Percentiles rank a stretch among this genome's conserved stretches.
Conservation (phyloP, 495 filamentous ascomycete genomes). For the Podospora conica region DNA sequence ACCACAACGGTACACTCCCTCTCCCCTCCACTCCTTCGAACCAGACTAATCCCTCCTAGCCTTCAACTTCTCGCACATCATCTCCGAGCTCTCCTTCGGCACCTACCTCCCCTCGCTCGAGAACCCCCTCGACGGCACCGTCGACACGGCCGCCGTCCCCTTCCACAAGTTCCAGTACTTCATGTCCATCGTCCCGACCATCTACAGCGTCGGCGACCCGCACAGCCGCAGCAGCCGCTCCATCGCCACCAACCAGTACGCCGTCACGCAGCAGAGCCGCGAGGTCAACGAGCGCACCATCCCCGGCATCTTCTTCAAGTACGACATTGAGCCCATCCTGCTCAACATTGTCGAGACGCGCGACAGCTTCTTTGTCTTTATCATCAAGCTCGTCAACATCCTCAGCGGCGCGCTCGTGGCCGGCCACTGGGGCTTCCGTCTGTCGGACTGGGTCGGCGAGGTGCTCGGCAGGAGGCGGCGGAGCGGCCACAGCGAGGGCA, state of each 20-base stretch:
- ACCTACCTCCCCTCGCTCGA: constrained; percentile 87
- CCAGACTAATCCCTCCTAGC: constrained; percentile 37
- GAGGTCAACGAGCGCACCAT: constrained; percentile 61
- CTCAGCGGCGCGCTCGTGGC: constrained; percentile 55
- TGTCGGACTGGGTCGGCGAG: constrained; percentile 47
- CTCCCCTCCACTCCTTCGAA: not conserved
- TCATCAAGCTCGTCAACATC: constrained; percentile 66
- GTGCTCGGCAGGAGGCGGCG: constrained; percentile 43
- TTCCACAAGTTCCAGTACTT: constrained; percentile 99
- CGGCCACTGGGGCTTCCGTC: constrained; percentile 53
- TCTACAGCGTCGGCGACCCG: constrained; percentile 62
- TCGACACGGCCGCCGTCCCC: constrained; percentile 62
- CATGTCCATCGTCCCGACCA: constrained; percentile 91
- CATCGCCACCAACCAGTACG: constrained; percentile 96
- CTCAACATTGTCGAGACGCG: constrained; percentile 79
- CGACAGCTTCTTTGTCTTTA: constrained; percentile 62
- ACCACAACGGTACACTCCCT: constrained; percentile 60
- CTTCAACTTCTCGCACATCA: constrained; percentile 98
- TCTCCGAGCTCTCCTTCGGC: constrained; percentile 94
- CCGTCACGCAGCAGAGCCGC: constrained; percentile 77
- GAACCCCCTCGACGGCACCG: constrained; percentile 91
- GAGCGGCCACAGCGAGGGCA: constrained; percentile 48
- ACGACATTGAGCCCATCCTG: constrained; percentile 94
- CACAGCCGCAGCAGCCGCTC: constrained; percentile 32
- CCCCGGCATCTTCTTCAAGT: constrained; percentile 97